Evolutionary conservation across 2,329 filamentous ascomycete genomes (phyloP).

Genomic region (Exophiala lecanii-corni): DNA sequence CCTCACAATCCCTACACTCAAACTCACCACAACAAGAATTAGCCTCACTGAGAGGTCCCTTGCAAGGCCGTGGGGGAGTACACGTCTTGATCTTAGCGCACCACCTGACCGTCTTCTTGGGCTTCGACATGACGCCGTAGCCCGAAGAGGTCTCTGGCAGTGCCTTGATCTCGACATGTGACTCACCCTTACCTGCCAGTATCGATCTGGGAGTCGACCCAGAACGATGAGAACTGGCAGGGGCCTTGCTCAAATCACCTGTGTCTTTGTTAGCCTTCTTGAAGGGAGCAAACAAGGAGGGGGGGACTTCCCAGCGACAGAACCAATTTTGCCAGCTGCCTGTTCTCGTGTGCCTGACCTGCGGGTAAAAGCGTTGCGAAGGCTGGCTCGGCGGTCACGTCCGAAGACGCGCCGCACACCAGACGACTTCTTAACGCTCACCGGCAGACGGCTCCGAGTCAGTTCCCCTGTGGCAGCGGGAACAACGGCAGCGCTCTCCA

Average conservation of each 20-base stretch:
- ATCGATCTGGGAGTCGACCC: no score
- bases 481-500: slow-evolving; percentile 13
- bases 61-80: slow-evolving; percentile 4
- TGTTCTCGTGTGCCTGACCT: slow-evolving; percentile 6
- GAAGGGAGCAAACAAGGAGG: background rate
- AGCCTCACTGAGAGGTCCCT: background rate
- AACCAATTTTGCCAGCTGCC: slow-evolving; percentile 4
- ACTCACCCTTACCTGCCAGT: no score
- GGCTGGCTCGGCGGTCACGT: slow-evolving; percentile 10
- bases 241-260: slow-evolving; percentile 12
- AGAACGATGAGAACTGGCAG: slow-evolving; percentile 14
- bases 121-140: slow-evolving; percentile 7
- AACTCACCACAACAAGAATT: slow-evolving; percentile 5
- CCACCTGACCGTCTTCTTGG: slow-evolving; percentile 13
- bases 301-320: background rate
- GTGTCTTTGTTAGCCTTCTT: slow-evolving; percentile 4
- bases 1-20: slow-evolving; percentile 1
- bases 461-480: slow-evolving; percentile 5
- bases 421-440: slow-evolving; percentile 10
- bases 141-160: slow-evolving; percentile 2
- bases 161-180: slow-evolving; percentile 5
- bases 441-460: slow-evolving; percentile 14
- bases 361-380: slow-evolving; percentile 3
- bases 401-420: slow-evolving; percentile 8
- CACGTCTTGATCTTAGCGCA: slow-evolving; percentile 1